Evolutionary conservation across 768 basidiomycete species (phyloP), one percentile per base, ranked within the genome.

Genomic region (Rhodosporidiobolus sp.): DNA sequence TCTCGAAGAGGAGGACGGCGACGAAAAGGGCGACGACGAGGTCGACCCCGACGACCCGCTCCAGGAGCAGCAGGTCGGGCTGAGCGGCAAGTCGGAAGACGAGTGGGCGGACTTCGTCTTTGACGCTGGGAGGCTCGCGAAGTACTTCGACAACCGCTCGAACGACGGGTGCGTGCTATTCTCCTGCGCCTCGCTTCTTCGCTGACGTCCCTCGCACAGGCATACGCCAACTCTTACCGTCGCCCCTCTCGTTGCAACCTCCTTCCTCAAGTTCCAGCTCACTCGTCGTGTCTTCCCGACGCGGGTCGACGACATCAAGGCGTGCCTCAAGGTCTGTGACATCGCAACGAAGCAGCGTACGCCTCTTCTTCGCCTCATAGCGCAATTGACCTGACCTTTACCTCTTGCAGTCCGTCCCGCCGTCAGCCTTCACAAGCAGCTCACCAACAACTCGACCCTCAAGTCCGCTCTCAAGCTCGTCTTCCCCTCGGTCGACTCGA

Each of bases 201-300:
- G 24, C 65, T 43, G 32, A 49, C 22, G 7, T 8, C 24, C 16
- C 19, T 11, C 26, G 12, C 22, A 19, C 54, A 69, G 67, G 24
- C 63, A 69, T 56, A 32, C 34, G 5, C 55, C 55, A 2, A 63
- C 68, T 6, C 62, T 63, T 35, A 52, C 45, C 16, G 24, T 63
- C 54, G 67, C 67, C 2, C 67, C 67, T 12, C 30, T 6, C 16
- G 19, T 63, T 35, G 34, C 53, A 46, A 28, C 20, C 34, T 63
- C 56, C 62, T 63, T 69, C 38, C 52, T 68, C 32, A 38, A 35
- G 19, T 69, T 69, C 68, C 24, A 45, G n/a, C 48, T 63, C 56
- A 14, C 35, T 3, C 68, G 68, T 28, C 43, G 52, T 20, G 68
- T 69, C 55, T 58, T 69, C 30, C 48, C 62, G 26, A 4, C 6